These are phyloP conservation scores for Pythium inflatum DNA, from an alignment of 352 stramenopile species.

Conservation along the genomic window DNA sequence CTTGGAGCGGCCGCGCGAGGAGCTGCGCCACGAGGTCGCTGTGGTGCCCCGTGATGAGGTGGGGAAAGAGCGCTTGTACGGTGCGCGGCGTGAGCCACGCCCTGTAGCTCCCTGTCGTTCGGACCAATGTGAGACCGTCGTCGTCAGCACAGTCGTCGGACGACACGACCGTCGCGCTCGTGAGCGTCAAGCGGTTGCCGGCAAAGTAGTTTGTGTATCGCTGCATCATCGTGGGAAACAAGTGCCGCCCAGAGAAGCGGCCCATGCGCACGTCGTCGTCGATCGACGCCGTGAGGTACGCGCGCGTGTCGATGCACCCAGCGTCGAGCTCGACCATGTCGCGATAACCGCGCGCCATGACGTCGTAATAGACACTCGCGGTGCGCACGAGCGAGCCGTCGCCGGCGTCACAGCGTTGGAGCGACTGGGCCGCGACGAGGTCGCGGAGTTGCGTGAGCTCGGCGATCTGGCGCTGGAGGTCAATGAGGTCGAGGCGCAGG, in stretches of 20 bases:
- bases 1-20: conserved; percentile 9
- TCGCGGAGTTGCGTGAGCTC: conserved; percentile 24
- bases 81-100: conserved; percentile 11
- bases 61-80: conserved; percentile 19
- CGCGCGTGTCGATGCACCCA: conserved; percentile 20
- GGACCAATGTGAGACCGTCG: conserved; percentile 13
- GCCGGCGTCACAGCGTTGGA: conserved; percentile 15
- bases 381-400: conserved; percentile 28
- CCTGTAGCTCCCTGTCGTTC: conserved; percentile 13
- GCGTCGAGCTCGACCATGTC: background rate
- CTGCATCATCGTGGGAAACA: conserved; percentile 24
- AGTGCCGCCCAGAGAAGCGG: conserved; percentile 16
- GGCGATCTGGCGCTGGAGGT: conserved; percentile 28
- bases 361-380: conserved; percentile 24
- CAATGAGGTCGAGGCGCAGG: conserved; percentile 25
- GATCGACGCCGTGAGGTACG: conserved; percentile 23
- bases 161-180: conserved; percentile 1
- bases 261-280: conserved; percentile 22
- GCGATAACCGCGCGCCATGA: conserved; percentile 14
- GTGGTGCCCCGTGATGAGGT: conserved; percentile 4
- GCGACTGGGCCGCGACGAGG: conserved; percentile 15
- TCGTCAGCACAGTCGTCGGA: background rate
- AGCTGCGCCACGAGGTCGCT: conserved; percentile 9
- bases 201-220: conserved; percentile 25
- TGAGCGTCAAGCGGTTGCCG: conserved; percentile 8